These are phyloP conservation scores for Cyclotella kingstonii DNA, from an alignment of 108 stramenopile genomes.

Conservation along the genomic window DNA sequence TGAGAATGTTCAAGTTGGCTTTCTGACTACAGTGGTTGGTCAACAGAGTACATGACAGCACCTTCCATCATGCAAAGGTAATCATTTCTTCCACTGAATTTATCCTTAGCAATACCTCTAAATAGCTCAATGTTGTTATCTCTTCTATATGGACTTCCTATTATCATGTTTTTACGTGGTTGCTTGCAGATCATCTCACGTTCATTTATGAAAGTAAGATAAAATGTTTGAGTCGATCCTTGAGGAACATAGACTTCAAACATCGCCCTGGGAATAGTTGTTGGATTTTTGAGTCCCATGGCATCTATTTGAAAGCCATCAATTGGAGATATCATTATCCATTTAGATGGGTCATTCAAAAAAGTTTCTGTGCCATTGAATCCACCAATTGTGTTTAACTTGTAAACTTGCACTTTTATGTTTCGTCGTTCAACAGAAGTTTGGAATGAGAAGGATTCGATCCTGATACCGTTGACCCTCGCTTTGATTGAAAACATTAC, in stretches of 20 bases:
- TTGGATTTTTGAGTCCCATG: background rate
- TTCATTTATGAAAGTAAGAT: background rate
- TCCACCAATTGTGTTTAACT: background rate
- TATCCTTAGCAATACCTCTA: slow-evolving; percentile 10
- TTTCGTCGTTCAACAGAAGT: background rate
- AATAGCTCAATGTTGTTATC: slow-evolving; percentile 4
- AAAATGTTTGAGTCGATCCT: slow-evolving; percentile 13
- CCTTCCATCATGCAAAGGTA: slow-evolving; percentile 5
- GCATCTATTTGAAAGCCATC: background rate
- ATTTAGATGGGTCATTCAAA: background rate
- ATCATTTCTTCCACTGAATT: slow-evolving; percentile 4
- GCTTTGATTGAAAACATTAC: slow-evolving; percentile 17
- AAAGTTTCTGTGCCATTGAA: slow-evolving; percentile 3
- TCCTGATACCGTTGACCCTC: background rate
- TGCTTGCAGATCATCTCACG: background rate
- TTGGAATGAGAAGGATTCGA: slow-evolving; percentile 4
- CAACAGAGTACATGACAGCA: slow-evolving; percentile 6
- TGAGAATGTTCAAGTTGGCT: too few relatives aligned
- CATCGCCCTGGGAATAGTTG: background rate
- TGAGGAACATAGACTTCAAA: slow-evolving; percentile 3
- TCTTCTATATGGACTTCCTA: background rate
- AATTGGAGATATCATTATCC: slow-evolving; percentile 1
- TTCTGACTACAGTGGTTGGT: too few relatives aligned
- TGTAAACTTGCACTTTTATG: background rate
- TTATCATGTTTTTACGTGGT: background rate